These are phyloP conservation scores for Aspergillus sp. DNA, from an alignment of 2,329 filamentous ascomycete genomes.

Conservation along the genomic window DNA sequence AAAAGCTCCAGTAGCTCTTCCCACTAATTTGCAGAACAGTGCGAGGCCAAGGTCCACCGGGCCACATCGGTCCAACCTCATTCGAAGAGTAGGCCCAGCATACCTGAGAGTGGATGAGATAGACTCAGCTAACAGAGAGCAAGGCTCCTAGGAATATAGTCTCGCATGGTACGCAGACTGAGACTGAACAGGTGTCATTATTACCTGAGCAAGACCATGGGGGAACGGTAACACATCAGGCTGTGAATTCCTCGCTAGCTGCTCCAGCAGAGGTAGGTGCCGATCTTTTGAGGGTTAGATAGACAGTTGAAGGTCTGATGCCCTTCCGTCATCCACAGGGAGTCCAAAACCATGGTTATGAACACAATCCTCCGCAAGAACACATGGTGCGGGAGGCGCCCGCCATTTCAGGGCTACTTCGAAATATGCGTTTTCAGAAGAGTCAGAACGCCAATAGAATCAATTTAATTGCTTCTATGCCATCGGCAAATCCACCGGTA, in stretches of 20 bases:
- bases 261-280: background rate
- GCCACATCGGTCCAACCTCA: background rate
- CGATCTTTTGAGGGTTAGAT: background rate
- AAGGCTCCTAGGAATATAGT: background rate
- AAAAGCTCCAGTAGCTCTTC: background rate
- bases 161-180: background rate
- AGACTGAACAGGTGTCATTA: background rate
- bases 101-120: background rate
- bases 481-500: background rate
- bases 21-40: background rate
- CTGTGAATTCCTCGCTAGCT: background rate
- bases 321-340: background rate
- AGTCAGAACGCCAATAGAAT: background rate
- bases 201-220: background rate
- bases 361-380: background rate
- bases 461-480: background rate
- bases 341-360: background rate
- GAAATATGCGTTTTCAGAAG: background rate
- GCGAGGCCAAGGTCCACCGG: background rate
- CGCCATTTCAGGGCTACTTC: background rate
- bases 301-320: background rate
- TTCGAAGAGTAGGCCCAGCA: background rate
- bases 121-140: background rate
- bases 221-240: background rate
- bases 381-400: background rate